These are phyloP conservation scores for Plasmodium inui DNA, from an alignment of 169 alveolate species.

Conservation along the genomic window DNA sequence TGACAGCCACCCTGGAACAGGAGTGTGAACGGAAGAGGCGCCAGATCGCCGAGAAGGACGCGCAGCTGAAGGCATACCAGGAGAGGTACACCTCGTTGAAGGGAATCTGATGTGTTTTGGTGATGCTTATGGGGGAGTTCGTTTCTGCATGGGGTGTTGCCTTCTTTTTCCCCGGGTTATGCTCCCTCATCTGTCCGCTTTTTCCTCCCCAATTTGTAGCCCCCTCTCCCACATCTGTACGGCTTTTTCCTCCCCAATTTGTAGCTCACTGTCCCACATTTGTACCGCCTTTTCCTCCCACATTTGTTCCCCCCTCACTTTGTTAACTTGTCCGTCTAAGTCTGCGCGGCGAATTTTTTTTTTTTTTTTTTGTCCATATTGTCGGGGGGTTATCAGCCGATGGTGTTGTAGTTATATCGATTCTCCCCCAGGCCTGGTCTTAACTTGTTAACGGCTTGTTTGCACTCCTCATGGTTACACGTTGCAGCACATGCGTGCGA, in stretches of 20 bases:
- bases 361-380: background rate
- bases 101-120: background rate
- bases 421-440: background rate
- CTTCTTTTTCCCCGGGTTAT: background rate
- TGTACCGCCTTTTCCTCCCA: background rate
- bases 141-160: background rate
- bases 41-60: constrained; percentile 9
- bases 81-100: constrained; percentile 40
- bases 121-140: background rate
- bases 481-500: background rate
- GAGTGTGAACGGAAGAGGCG: constrained; percentile 42
- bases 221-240: no score
- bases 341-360: background rate
- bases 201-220: no score
- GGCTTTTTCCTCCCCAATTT: background rate
- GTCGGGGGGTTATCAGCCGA: background rate
- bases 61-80: constrained; percentile 29
- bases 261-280: background rate
- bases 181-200: background rate
- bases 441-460: background rate
- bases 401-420: background rate
- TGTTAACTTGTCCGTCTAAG: constrained; percentile 1
- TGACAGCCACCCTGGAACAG: constrained; percentile 23
- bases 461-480: background rate
- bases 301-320: background rate